Percentiles rank a stretch among this genome's conserved stretches.
Conservation (phyloP, 164 flowering plant genomes). For the Litsea cubeba region DNA sequence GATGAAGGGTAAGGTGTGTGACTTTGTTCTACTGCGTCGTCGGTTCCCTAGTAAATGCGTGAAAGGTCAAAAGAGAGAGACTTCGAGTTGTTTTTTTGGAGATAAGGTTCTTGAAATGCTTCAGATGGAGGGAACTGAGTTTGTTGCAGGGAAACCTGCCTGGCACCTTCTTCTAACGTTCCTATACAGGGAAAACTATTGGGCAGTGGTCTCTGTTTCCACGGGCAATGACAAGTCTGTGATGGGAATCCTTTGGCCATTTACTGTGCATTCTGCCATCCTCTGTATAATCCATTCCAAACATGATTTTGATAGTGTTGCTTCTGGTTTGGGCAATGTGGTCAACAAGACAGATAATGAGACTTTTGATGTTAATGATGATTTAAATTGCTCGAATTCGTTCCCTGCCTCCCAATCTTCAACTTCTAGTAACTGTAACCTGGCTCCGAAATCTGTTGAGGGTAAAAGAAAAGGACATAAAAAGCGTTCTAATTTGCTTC, state of each 20-base stretch:
- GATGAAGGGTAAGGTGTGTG: conserved; percentile 13
- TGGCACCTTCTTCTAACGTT: conserved; percentile 77
- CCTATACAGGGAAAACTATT: conserved; percentile 44
- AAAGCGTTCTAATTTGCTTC: conserved; percentile 20
- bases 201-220: conserved; percentile 54
- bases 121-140: conserved; percentile 31
- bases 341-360: conserved; percentile 4
- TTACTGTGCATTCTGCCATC: conserved; percentile 56
- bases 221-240: conserved; percentile 31
- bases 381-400: conserved; percentile 12
- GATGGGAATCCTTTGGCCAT: conserved; percentile 67
- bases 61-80: conserved; percentile 20
- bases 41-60: conserved; percentile 21
- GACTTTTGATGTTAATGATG: conserved; percentile 5
- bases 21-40: conserved; percentile 43
- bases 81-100: conserved; percentile 32
- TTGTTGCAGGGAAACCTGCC: conserved; percentile 36
- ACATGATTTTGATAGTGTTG: conserved; percentile 12
- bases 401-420: conserved; percentile 20
- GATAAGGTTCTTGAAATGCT: conserved; percentile 61
- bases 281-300: conserved; percentile 36
- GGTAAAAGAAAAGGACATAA: conserved; percentile 27
- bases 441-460: conserved; percentile 4
- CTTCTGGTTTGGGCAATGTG: conserved; percentile 10
- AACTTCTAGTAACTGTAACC: conserved; percentile 9